Conservation (phyloP, 768 basidiomycete species). For the Russula abietina region DNA sequence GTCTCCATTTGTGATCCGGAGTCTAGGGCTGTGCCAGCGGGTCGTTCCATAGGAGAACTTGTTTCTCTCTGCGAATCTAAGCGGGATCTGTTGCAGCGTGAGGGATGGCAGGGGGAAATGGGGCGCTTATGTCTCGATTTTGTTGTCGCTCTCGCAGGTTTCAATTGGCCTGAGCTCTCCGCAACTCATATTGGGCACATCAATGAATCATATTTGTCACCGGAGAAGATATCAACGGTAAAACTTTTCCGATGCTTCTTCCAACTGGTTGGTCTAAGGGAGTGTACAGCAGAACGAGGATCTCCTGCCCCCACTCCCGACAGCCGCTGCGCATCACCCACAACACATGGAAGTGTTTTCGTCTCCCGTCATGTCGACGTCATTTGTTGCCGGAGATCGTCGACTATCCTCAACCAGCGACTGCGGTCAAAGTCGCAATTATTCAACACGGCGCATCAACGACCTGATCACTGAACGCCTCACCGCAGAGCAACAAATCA, state of each 20-base stretch:
- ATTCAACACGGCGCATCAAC: slow-evolving; percentile 12
- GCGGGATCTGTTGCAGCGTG: slow-evolving; percentile 27
- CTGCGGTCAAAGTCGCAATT: slow-evolving; percentile 13
- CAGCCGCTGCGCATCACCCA: slow-evolving; percentile 22
- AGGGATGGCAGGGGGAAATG: slow-evolving; percentile 28
- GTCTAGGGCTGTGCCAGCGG: background rate
- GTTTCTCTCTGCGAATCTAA: slow-evolving; percentile 33
- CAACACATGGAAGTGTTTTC: slow-evolving; percentile 18
- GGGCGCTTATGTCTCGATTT: slow-evolving; percentile 30
- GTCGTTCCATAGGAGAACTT: slow-evolving; percentile 24
- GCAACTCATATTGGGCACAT: background rate
- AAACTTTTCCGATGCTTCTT: background rate
- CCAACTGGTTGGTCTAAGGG: slow-evolving; percentile 3
- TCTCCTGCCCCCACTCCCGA: slow-evolving; percentile 20
- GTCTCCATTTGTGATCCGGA: background rate
- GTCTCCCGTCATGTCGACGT: slow-evolving; percentile 17
- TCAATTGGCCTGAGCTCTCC: slow-evolving; percentile 24
- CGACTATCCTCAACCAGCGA: slow-evolving; percentile 8
- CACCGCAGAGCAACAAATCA: slow-evolving; percentile 17
- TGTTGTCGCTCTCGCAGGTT: slow-evolving; percentile 30
- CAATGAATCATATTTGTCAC: background rate
- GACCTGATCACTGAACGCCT: slow-evolving; percentile 23
- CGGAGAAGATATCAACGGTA: slow-evolving; percentile 11
- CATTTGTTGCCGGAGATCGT: slow-evolving; percentile 18
- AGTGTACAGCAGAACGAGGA: slow-evolving; percentile 14